phyloP scores from a whole-genome alignment of 352 stramenopile genomes.

The Globisporangium orthogonon region DNA sequence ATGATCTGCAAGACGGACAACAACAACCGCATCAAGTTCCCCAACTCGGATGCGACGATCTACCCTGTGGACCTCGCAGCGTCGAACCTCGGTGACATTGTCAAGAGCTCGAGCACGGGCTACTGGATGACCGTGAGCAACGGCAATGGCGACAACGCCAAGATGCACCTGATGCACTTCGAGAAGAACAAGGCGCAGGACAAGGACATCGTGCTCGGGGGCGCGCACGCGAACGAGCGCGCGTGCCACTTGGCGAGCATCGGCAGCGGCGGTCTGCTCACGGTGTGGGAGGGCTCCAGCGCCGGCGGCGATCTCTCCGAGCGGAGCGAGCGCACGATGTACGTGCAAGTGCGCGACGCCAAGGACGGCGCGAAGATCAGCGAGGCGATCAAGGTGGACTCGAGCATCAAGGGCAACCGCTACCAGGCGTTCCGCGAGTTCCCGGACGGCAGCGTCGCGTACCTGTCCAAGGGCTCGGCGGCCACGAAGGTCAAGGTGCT shows the following conservation, averaged over 20 bases:
- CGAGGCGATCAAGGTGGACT: conserved; percentile 33
- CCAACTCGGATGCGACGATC: conserved; percentile 44
- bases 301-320: conserved; percentile 27
- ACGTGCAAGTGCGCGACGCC: conserved; percentile 44
- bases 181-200: conserved; percentile 29
- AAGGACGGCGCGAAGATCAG: conserved; percentile 34
- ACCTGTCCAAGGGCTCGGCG: conserved; percentile 36
- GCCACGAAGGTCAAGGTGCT: conserved; percentile 40
- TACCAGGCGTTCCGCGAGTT: conserved; percentile 55
- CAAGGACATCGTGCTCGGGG: conserved; percentile 51
- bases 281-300: conserved; percentile 41
- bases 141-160: conserved; percentile 33
- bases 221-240: conserved; percentile 40
- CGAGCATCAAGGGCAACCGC: conserved; percentile 41
- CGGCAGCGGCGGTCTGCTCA: conserved; percentile 31
- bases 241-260: conserved; percentile 38
- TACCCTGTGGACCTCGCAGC: conserved; percentile 45
- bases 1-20: conserved; percentile 63
- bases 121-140: conserved; percentile 66
- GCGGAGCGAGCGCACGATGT: conserved; percentile 26
- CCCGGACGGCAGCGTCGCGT: conserved; percentile 43
- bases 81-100: conserved; percentile 45
- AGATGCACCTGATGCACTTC: conserved; percentile 57
- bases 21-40: conserved; percentile 68
- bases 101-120: conserved; percentile 28